phyloP scores from a whole-genome alignment of 2,329 filamentous ascomycete species.

The Alternaria alternata region DNA sequence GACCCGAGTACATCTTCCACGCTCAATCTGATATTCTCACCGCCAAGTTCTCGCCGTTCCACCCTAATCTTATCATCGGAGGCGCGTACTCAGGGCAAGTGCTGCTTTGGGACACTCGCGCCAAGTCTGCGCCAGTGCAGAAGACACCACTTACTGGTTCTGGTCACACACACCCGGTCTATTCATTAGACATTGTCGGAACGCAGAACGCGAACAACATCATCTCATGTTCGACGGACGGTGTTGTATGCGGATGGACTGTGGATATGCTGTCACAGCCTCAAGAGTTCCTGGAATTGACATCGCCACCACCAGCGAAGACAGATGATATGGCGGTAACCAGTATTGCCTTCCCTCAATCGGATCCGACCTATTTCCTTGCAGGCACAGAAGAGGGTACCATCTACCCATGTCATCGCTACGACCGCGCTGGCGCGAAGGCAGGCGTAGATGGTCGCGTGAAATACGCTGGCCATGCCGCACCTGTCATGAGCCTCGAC shows the following conservation, averaged over 20 bases:
- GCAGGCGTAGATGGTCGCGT: constrained; percentile 91
- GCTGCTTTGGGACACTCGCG: constrained; percentile 94
- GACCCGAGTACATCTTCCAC: constrained; percentile 96
- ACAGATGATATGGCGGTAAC: constrained; percentile 95
- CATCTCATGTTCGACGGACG: constrained; percentile 94
- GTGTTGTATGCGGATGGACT: constrained; percentile 95
- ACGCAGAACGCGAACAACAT: constrained; percentile 99
- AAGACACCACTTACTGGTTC: constrained; percentile 95
- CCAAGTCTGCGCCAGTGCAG: constrained; percentile 82
- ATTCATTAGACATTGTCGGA: constrained; percentile 92
- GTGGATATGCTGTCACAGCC: constrained; percentile 98
- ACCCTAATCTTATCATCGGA: constrained; percentile 94
- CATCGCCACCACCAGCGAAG: constrained; percentile 78
- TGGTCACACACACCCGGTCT: constrained; percentile 95
- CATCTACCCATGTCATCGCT: constrained; percentile 95
- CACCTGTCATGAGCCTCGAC: constrained; percentile 93
- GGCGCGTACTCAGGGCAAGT: constrained; percentile 97
- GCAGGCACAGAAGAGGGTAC: constrained; percentile 96
- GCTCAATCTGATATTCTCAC: constrained; percentile 94
- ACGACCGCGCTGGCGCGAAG: constrained; percentile 96
- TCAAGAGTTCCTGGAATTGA: constrained; percentile 90
- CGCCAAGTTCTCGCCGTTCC: constrained; percentile 98
- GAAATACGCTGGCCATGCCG: constrained; percentile 87
- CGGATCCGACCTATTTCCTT: constrained; percentile 96
- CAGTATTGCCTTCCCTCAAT: constrained; percentile 91